These are phyloP conservation scores for Triglochin maritima DNA, from an alignment of 106 monocot genomes.

Conservation along the genomic window DNA sequence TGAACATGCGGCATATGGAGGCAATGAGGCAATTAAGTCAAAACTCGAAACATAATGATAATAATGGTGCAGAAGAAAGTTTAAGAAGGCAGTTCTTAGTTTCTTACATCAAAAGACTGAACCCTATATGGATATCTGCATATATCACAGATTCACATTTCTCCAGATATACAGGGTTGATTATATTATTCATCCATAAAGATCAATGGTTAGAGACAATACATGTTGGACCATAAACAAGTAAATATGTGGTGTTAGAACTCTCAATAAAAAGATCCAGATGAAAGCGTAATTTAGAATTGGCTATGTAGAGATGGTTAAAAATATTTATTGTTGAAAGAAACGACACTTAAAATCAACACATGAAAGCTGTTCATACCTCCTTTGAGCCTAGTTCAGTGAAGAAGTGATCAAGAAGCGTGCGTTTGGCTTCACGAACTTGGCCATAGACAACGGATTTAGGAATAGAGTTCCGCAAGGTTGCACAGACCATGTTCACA, in stretches of 20 bases:
- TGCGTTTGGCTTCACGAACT: slow-evolving; percentile 71
- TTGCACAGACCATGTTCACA: slow-evolving; percentile 76
- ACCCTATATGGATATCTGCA: too few relatives aligned
- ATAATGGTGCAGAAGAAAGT: too few relatives aligned
- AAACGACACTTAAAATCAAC: background rate
- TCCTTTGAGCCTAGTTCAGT: slow-evolving; percentile 67
- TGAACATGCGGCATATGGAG: too few relatives aligned
- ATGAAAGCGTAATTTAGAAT: too few relatives aligned
- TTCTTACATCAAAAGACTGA: too few relatives aligned
- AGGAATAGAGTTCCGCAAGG: slow-evolving; percentile 73
- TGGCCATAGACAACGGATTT: slow-evolving; percentile 83
- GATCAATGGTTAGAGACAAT: background rate
- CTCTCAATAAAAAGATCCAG: too few relatives aligned
- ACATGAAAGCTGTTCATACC: slow-evolving; percentile 16
- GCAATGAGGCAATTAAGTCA: too few relatives aligned
- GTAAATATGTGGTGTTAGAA: background rate
- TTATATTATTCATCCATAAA: too few relatives aligned
- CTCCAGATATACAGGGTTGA: too few relatives aligned
- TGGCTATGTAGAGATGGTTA: background rate
- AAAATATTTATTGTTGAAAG: background rate
- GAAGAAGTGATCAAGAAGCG: slow-evolving; percentile 74
- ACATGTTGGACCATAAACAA: background rate
- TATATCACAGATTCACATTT: too few relatives aligned
- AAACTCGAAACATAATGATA: too few relatives aligned
- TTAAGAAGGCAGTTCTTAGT: too few relatives aligned